These are phyloP conservation scores for Dendrobium nobile DNA, from an alignment of 106 monocot species.

Conservation along the genomic window DNA sequence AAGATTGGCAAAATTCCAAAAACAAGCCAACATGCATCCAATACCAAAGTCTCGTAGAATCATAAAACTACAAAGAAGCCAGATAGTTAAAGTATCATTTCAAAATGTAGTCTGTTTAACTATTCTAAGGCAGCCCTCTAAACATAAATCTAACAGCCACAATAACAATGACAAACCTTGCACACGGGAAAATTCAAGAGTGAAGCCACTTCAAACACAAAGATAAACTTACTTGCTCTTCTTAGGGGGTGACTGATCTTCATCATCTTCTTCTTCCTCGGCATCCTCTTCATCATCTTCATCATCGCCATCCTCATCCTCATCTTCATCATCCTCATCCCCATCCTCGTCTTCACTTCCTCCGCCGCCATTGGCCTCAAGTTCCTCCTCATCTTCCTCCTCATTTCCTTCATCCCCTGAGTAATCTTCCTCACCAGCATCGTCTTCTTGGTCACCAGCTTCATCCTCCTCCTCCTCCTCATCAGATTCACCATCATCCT, in stretches of 20 bases:
- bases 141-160: background rate
- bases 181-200: background rate
- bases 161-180: slow-evolving; percentile 4
- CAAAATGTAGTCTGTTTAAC: background rate
- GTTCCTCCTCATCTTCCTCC: slow-evolving; percentile 3
- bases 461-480: slow-evolving; percentile 9
- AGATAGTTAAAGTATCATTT: background rate
- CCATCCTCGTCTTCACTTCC: background rate
- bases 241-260: slow-evolving; percentile 8
- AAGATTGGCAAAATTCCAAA: background rate
- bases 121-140: background rate
- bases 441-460: slow-evolving; percentile 1
- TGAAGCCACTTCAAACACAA: background rate
- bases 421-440: slow-evolving; percentile 7
- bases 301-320: slow-evolving; percentile 2
- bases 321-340: slow-evolving; percentile 4
- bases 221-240: slow-evolving; percentile 3
- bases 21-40: background rate
- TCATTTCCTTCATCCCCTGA: slow-evolving; percentile 9
- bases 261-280: slow-evolving; percentile 4
- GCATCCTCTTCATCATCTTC: slow-evolving; percentile 3
- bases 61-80: slow-evolving; percentile 7
- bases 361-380: slow-evolving; percentile 2
- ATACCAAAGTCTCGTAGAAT: background rate
- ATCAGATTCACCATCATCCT: slow-evolving; percentile 10